phyloP scores from a whole-genome alignment of 1,139 yeast species.

The Diutina rugosa region DNA sequence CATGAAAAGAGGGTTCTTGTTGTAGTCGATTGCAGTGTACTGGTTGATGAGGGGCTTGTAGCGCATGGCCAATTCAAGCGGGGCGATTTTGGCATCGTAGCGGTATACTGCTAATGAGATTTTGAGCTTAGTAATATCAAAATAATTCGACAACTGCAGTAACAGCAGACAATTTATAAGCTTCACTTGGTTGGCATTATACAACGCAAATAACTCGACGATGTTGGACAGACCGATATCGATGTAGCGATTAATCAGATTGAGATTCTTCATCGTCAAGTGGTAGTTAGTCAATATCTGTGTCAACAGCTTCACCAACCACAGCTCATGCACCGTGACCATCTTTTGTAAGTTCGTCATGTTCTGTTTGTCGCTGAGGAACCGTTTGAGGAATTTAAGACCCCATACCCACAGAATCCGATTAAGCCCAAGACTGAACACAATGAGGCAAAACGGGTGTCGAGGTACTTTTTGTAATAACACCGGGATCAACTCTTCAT shows the following conservation, averaged over 20 bases:
- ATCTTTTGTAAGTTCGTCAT: slow-evolving; percentile 36
- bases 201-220: slow-evolving; percentile 4
- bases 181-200: slow-evolving; percentile 9
- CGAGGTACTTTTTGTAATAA: slow-evolving; percentile 34
- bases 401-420: slow-evolving; percentile 68
- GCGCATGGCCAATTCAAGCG: slow-evolving; percentile 10
- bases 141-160: slow-evolving; percentile 44
- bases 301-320: slow-evolving; percentile 75
- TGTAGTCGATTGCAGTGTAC: slow-evolving; percentile 9
- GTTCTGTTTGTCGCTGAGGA: slow-evolving; percentile 41
- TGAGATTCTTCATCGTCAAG: slow-evolving; percentile 20
- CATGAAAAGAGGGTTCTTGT: slow-evolving; percentile 19
- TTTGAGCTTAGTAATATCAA: slow-evolving; percentile 67
- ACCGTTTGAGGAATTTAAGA: slow-evolving; percentile 54
- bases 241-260: slow-evolving; percentile 16
- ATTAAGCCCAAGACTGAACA: slow-evolving; percentile 66
- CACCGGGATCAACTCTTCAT: slow-evolving; percentile 28
- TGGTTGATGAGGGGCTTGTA: slow-evolving; percentile 13
- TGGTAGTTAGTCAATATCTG: slow-evolving; percentile 51
- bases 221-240: slow-evolving; percentile 8
- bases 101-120: slow-evolving; percentile 65
- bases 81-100: slow-evolving; percentile 18
- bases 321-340: slow-evolving; percentile 81
- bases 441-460: slow-evolving; percentile 48
- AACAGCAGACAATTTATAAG: slow-evolving; percentile 43